Evolutionary conservation across 495 filamentous ascomycete genomes (phyloP).

Genomic region (Xylaria longipes): DNA sequence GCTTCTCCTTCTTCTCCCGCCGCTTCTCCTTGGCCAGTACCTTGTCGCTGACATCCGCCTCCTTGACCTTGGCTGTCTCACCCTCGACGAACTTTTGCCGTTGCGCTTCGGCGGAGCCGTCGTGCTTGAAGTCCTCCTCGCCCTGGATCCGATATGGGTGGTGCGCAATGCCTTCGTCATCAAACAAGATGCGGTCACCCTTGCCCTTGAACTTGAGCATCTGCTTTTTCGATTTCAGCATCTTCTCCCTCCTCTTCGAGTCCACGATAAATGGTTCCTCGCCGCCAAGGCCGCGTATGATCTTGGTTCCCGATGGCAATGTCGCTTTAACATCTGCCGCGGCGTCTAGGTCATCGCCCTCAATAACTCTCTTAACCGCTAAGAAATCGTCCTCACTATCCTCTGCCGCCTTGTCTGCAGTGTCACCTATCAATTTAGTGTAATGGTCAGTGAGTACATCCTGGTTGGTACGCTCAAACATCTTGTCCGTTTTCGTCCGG

Average conservation of each 20-base stretch:
- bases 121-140: conserved; percentile 75
- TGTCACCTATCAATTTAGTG: conserved; percentile 78
- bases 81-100: conserved; percentile 75
- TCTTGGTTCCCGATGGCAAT: conserved; percentile 51
- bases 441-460: conserved; percentile 94
- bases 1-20: conserved; percentile 85
- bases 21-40: conserved; percentile 76
- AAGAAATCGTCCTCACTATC: conserved; percentile 79
- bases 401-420: conserved; percentile 52
- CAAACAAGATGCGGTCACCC: conserved; percentile 84
- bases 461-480: conserved; percentile 95
- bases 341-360: conserved; percentile 54
- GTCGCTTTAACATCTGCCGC: conserved; percentile 40
- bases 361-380: conserved; percentile 82
- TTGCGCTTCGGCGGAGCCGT: conserved; percentile 76
- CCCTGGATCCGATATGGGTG: conserved; percentile 85
- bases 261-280: conserved; percentile 79
- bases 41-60: conserved; percentile 84
- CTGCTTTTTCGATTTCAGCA: conserved; percentile 93
- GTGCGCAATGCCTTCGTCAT: conserved; percentile 87
- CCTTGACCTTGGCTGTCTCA: conserved; percentile 73
- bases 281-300: conserved; percentile 57
- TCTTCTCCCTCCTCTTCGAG: conserved; percentile 90
- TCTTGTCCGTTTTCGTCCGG: conserved; percentile 91
- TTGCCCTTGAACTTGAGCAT: conserved; percentile 85